phyloP scores from a whole-genome alignment of 2,329 filamentous ascomycete species.

The Seiridium unicorne region DNA sequence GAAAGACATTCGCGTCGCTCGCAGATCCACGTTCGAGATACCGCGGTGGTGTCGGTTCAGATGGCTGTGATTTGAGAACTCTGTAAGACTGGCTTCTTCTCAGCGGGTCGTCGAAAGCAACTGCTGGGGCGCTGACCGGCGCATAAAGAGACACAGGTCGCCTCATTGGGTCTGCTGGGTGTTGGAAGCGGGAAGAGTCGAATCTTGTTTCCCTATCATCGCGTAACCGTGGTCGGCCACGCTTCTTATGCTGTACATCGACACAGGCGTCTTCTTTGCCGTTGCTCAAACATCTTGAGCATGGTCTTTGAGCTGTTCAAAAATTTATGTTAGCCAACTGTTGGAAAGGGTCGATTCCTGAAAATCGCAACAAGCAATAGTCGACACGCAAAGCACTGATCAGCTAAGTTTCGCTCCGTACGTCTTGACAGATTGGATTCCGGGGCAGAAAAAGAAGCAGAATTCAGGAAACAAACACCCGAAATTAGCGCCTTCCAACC shows the following conservation, averaged over 20 bases:
- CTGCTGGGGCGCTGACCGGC: conserved; percentile 38
- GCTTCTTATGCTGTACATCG: conserved; percentile 84
- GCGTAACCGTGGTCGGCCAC: conserved; percentile 73
- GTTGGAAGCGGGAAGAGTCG: conserved; percentile 46
- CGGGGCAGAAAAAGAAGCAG: too few relatives aligned
- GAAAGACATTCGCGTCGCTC: conserved; percentile 49
- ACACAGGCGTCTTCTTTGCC: conserved; percentile 79
- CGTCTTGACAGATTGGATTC: too few relatives aligned
- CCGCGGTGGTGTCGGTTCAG: conserved; percentile 45
- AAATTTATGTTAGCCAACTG: conserved; percentile 21
- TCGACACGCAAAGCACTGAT: too few relatives aligned
- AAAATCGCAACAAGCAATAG: too few relatives aligned
- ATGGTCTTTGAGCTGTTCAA: conserved; percentile 67
- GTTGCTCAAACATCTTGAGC: conserved; percentile 73
- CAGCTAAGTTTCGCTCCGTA: too few relatives aligned
- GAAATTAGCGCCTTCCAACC: too few relatives aligned
- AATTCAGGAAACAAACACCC: too few relatives aligned
- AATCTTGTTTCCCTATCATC: conserved; percentile 66
- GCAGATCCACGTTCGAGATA: conserved; percentile 50
- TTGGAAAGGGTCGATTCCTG: neutral
- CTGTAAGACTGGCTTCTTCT: conserved; percentile 48
- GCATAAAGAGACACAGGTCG: conserved; percentile 52
- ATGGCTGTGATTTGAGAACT: conserved; percentile 53
- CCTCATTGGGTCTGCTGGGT: conserved; percentile 44
- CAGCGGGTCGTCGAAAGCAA: conserved; percentile 45